Evolutionary conservation across 1,284 basidiomycete species (phyloP).

Genomic region (Sporisorium graminicola): DNA sequence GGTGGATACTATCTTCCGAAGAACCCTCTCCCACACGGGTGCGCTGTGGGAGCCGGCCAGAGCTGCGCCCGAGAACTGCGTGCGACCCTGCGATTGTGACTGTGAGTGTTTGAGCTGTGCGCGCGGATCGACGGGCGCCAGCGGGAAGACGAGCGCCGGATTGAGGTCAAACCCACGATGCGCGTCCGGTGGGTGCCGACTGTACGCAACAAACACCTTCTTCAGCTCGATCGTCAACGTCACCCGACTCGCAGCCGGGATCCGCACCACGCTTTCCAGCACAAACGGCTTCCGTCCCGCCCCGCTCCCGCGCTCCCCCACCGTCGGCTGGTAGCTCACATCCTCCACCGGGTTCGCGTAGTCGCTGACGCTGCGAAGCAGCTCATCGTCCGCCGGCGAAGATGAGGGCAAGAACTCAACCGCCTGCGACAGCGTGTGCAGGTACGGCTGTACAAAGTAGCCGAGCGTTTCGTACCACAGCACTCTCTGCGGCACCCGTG

Average conservation of each 20-base stretch:
- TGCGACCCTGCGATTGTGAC: too few relatives aligned
- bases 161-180: slow-evolving; percentile 93
- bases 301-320: slow-evolving; percentile 7
- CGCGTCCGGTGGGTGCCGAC: slow-evolving; percentile 94
- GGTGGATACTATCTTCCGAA: too few relatives aligned
- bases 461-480: slow-evolving; percentile 92
- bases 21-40: neutral
- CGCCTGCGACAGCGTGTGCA: slow-evolving; percentile 80
- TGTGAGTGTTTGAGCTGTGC: neutral
- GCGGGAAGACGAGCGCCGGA: slow-evolving; percentile 73
- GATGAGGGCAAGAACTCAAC: slow-evolving; percentile 13
- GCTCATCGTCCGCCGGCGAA: slow-evolving; percentile 19
- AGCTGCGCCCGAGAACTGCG: too few relatives aligned
- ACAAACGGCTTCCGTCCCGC: slow-evolving; percentile 42
- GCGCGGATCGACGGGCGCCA: slow-evolving; percentile 18
- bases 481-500: slow-evolving; percentile 72
- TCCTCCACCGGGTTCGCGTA: slow-evolving; percentile 40
- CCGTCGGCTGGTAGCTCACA: slow-evolving; percentile 49
- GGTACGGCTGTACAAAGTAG: slow-evolving; percentile 88
- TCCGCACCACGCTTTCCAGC: slow-evolving; percentile 77
- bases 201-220: slow-evolving; percentile 90
- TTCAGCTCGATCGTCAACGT: slow-evolving; percentile 80
- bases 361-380: slow-evolving; percentile 54
- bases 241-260: slow-evolving; percentile 76
- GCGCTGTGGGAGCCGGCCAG: too few relatives aligned